phyloP scores from a whole-genome alignment of 306 rosid genomes.

The Arachis stenosperma region DNA sequence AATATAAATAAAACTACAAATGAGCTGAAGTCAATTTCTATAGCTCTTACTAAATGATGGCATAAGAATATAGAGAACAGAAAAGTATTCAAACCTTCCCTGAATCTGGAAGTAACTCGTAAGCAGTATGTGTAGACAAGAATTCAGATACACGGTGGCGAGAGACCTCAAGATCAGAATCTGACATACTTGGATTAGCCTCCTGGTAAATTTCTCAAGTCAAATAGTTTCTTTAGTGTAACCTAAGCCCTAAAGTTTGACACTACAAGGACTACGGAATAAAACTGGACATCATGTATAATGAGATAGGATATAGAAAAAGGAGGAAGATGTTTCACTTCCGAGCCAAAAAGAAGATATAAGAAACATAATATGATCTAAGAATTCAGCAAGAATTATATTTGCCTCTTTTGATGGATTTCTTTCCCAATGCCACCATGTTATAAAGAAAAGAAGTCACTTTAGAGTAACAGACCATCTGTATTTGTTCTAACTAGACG shows the following conservation, averaged over 20 bases:
- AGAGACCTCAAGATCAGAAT: slow-evolving; percentile 65
- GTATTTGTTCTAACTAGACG: slow-evolving; percentile 11
- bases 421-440: slow-evolving; percentile 15
- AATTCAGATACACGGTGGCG: slow-evolving; percentile 69
- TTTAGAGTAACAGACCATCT: neutral
- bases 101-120: slow-evolving; percentile 87
- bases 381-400: slow-evolving; percentile 10
- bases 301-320: slow-evolving; percentile 13
- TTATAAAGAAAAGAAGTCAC: slow-evolving; percentile 1
- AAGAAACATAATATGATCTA: slow-evolving; percentile 18
- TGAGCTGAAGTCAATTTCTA: slow-evolving; percentile 32
- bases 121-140: slow-evolving; percentile 68
- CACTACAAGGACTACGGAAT: slow-evolving; percentile 21
- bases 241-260: slow-evolving; percentile 41
- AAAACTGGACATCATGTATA: slow-evolving; percentile 8
- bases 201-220: slow-evolving; percentile 56
- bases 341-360: slow-evolving; percentile 13
- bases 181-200: slow-evolving; percentile 55
- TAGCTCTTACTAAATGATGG: slow-evolving; percentile 10
- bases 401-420: slow-evolving; percentile 3
- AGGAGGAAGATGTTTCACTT: slow-evolving; percentile 7
- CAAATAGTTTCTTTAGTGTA: slow-evolving; percentile 38
- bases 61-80: slow-evolving; percentile 35
- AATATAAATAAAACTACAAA: slow-evolving; percentile 38
- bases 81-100: slow-evolving; percentile 80